These are phyloP conservation scores for Phytopythium montanum DNA, from an alignment of 352 stramenopile species.

Conservation along the genomic window DNA sequence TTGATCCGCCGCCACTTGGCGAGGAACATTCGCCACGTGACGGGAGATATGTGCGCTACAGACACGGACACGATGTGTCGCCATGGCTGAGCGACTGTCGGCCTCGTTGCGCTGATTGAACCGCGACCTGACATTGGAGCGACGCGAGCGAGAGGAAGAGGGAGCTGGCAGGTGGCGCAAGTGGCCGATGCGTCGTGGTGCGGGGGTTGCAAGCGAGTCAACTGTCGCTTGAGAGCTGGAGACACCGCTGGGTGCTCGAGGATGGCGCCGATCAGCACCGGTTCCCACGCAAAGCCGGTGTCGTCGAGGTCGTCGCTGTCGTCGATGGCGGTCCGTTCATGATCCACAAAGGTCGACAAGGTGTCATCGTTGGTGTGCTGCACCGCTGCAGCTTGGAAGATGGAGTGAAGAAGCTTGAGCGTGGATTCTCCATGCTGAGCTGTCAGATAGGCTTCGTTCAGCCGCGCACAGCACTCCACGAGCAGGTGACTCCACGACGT, in stretches of 20 bases:
- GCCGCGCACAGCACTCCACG: slow-evolving; percentile 24
- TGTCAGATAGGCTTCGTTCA: slow-evolving; percentile 26
- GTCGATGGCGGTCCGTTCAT: too few species aligned
- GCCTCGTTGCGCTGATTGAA: background rate
- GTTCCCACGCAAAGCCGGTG: slow-evolving; percentile 33
- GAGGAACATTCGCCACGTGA: slow-evolving; percentile 56
- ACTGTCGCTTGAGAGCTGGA: slow-evolving; percentile 27
- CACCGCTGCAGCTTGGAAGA: slow-evolving; percentile 22
- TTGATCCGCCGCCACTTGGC: slow-evolving; percentile 39
- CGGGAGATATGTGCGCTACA: slow-evolving; percentile 29
- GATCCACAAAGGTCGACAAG: too few species aligned
- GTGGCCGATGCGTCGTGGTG: background rate
- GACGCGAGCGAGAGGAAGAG: background rate
- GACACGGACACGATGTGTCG: slow-evolving; percentile 3
- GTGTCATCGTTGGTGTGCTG: background rate
- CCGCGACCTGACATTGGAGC: background rate
- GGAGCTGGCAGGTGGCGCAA: background rate
- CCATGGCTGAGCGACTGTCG: background rate
- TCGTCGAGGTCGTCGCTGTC: background rate
- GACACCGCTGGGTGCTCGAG: slow-evolving; percentile 18
- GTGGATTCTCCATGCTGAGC: slow-evolving; percentile 16
- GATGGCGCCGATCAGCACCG: slow-evolving; percentile 27
- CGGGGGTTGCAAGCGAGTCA: slow-evolving; percentile 11
- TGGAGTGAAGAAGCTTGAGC: slow-evolving; percentile 8
- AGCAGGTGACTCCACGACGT: slow-evolving; percentile 37